Evolutionary conservation across 768 basidiomycete genomes (phyloP), one percentile per base, ranked within the genome.

Genomic region (Boletus tomentosulus): DNA sequence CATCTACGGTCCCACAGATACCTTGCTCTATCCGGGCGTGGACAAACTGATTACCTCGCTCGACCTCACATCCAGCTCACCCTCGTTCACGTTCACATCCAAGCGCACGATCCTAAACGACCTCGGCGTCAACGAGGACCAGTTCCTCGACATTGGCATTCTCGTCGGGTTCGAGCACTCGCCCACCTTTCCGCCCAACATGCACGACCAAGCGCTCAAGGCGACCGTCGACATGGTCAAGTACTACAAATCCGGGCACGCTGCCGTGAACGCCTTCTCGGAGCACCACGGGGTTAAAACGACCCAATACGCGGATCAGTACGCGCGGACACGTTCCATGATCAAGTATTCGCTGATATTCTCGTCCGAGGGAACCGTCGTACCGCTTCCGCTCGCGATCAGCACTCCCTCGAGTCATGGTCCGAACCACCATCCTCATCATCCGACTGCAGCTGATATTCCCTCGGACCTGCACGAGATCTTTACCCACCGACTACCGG

Each of bases 91-190:
- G 13, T 97, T 81, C 69, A 82, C 87, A 22, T 89, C 92, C 45
- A 98, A 98, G 69, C 81, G 84, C 30, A 67, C 74, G 25, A 76
- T 98, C 58, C 76, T 97, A 54, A 73, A 65, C 19, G 84, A 86
- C 55, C 74, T 88, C 38, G 77, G 72, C 8, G 76, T 98, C 42
- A 76, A 70, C 42, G 86, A 92, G 61, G 94, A 97, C 66, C 95
- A 97, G 66, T 96, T 98, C 73, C 84, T 98, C 59, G 97, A 99
- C 70, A 81, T 94, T 57, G 87, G 86, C 24, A 88, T 99, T 62
- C 81, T 99, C 52, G 84, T 96, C 35, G 97, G 97, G 15, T 95
- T 87, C 58, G 89, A 95, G 30, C 80, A 84, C 59, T 85, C 88
- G 0, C 77, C 83, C 1, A 79, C 89, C 0, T 93, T 93, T 75